Base-by-base conservation (phyloP, 1,284 basidiomycete species). In the Trametes polyzona region DNA sequence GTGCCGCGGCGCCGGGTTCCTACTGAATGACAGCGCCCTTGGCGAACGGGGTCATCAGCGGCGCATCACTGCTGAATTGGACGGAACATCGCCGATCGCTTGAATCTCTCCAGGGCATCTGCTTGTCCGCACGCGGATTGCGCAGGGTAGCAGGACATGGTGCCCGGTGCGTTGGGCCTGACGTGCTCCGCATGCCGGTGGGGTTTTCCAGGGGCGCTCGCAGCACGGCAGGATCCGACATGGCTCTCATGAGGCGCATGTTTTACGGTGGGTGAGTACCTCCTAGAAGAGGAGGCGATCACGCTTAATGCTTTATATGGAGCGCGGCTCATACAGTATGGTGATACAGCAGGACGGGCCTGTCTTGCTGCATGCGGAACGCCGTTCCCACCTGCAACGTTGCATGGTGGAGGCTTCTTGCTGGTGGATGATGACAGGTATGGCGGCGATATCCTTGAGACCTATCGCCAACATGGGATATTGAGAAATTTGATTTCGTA, bases 1-100 rank as follows among this genome's bases (percentile, higher is more conserved):
- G 17, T 12, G 33, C 33, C 17, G 17, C 33, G 4, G 5, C 5
- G 17, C 14, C 35, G 36, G 14, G 47, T 26, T 27, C 47, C 23
- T 29, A 36, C 29, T 29, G 35, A 39, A 39, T 29, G 35, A 39
- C 24, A 24, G 21, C 24, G 17, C 23, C 29, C n/a, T 11, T 29
- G 33, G 35, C 35, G 26, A 29, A 27, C 12, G 7, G 24, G n/a
- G 14, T 5, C 33, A 44, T 44, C 50, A 17, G 23, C 41, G 50
- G 50, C 12, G 6, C 50, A 52, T 52, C 50, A 52, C 37, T 44
- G 41, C 50, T 52, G 21, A 37, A 52, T 32, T 17, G 33, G 50
- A 26, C 23, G 16, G 33, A 21, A 19, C 41, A 26, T 36, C 37
- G 48, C 19, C 39, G 50, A 44, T 52, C 42, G 41, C 30, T 44